Conservation (phyloP, 2,329 filamentous ascomycete species). For the Exophiala lecanii-corni region DNA sequence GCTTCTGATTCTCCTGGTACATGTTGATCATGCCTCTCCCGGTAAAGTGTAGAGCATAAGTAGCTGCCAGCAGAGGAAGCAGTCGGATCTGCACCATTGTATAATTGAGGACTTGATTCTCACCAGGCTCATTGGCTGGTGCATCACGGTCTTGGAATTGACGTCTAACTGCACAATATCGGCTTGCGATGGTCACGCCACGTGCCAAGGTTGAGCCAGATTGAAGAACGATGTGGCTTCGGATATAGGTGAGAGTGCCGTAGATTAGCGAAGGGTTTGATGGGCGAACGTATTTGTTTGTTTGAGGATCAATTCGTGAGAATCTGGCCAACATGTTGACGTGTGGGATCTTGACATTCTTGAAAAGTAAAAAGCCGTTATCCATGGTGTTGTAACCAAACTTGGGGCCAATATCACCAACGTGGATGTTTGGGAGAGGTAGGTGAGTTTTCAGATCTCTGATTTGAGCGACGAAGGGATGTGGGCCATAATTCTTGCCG, state of each 20-base stretch:
- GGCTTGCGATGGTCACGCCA: constrained; percentile 71
- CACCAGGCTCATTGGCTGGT: constrained; percentile 51
- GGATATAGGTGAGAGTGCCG: constrained; percentile 71
- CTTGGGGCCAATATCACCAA: constrained; percentile 77
- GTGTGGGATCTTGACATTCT: constrained; percentile 70
- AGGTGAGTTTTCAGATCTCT: constrained; percentile 65
- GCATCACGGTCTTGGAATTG: constrained; percentile 74
- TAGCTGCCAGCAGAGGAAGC: constrained; percentile 66
- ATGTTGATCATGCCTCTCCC: constrained; percentile 70
- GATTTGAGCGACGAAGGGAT: constrained; percentile 74
- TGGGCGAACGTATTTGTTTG: constrained; percentile 63
- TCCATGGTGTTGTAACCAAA: constrained; percentile 79
- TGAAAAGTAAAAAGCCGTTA: constrained; percentile 74
- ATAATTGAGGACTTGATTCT: constrained; percentile 75
- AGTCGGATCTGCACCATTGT: constrained; percentile 74
- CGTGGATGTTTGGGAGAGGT: constrained; percentile 64
- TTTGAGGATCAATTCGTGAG: constrained; percentile 63
- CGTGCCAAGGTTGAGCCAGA: constrained; percentile 67
- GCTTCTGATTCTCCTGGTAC: constrained; percentile 68
- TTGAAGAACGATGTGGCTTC: constrained; percentile 68
- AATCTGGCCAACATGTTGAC: constrained; percentile 69
- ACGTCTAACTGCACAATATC: constrained; percentile 68
- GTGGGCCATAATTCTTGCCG: constrained; percentile 66
- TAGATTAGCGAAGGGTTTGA: constrained; percentile 65
- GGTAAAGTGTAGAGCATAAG: constrained; percentile 75